Conservation (phyloP, 208 protist genomes). For the Herpetomonas tarakana region DNA sequence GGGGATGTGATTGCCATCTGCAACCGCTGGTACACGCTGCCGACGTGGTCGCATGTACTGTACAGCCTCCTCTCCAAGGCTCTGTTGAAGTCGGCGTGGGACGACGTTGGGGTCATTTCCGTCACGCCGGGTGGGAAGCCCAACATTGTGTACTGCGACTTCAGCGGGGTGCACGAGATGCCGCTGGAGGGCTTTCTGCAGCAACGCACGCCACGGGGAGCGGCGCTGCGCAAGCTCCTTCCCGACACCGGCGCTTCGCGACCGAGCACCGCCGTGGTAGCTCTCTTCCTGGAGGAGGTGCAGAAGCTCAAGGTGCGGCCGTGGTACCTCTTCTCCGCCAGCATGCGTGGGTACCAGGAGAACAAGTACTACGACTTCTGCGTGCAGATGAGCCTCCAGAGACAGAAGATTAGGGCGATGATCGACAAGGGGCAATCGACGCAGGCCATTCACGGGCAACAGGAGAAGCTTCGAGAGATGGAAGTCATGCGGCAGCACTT, state of each 20-base stretch:
- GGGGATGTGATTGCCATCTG: conserved; percentile 83
- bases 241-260: conserved; percentile 24
- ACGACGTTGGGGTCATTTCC: conserved; percentile 82
- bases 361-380: conserved; percentile 78
- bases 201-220: conserved; percentile 55
- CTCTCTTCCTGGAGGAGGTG: conserved; percentile 55
- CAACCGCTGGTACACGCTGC: conserved; percentile 89
- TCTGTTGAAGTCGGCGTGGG: conserved; percentile 82
- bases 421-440: conserved; percentile 27
- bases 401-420: conserved; percentile 61
- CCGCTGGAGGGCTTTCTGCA: conserved; percentile 62
- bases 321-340: conserved; percentile 87
- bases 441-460: conserved; percentile 50
- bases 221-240: conserved; percentile 58
- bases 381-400: conserved; percentile 65
- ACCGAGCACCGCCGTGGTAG: conserved; percentile 33
- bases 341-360: conserved; percentile 54
- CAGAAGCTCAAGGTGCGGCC: conserved; percentile 49
- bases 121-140: conserved; percentile 40
- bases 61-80: conserved; percentile 82
- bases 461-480: conserved; percentile 61
- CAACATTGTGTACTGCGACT: conserved; percentile 71
- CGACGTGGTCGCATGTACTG: conserved; percentile 60
- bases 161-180: conserved; percentile 50
- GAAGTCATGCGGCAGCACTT: conserved; percentile 72